Evolutionary conservation across 2,329 filamentous ascomycete species (phyloP).

Genomic region (Aspergillus nomiae): DNA sequence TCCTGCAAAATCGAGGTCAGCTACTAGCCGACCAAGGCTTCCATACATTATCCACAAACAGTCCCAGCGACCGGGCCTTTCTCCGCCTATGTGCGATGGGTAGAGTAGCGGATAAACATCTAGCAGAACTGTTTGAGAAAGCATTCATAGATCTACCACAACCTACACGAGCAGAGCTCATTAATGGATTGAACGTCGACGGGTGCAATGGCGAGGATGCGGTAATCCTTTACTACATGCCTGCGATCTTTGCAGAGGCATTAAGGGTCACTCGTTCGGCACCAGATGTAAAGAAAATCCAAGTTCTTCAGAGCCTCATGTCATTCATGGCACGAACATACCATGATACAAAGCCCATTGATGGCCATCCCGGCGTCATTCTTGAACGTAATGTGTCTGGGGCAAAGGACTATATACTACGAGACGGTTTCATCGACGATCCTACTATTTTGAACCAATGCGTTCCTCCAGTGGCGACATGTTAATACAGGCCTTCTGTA

Average conservation of each 20-base stretch:
- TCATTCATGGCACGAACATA: slow-evolving; percentile 9
- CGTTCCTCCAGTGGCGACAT: background rate
- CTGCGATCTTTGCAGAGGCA: slow-evolving; percentile 5
- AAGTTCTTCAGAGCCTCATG: slow-evolving; percentile 5
- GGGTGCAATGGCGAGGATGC: slow-evolving; percentile 1
- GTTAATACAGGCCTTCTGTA: background rate
- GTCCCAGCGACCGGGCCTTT: slow-evolving; percentile 1
- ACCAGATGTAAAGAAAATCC: background rate
- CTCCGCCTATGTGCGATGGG: slow-evolving; percentile 10
- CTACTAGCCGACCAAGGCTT: background rate
- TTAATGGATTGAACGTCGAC: slow-evolving; percentile 1
- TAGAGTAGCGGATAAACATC: slow-evolving; percentile 5
- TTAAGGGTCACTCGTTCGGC: background rate
- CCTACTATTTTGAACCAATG: background rate
- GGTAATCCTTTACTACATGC: slow-evolving; percentile 13
- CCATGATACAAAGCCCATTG: background rate
- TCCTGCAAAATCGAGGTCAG: slow-evolving; percentile 2
- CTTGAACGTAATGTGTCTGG: slow-evolving; percentile 5
- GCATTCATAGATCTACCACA: slow-evolving; percentile 2
- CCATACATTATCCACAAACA: background rate
- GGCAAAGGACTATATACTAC: background rate
- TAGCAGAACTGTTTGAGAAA: slow-evolving; percentile 2
- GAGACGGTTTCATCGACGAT: background rate
- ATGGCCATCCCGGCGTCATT: background rate
- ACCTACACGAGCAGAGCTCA: background rate